phyloP scores from a whole-genome alignment of 257 asterid species.

The Primulina eburnea region DNA sequence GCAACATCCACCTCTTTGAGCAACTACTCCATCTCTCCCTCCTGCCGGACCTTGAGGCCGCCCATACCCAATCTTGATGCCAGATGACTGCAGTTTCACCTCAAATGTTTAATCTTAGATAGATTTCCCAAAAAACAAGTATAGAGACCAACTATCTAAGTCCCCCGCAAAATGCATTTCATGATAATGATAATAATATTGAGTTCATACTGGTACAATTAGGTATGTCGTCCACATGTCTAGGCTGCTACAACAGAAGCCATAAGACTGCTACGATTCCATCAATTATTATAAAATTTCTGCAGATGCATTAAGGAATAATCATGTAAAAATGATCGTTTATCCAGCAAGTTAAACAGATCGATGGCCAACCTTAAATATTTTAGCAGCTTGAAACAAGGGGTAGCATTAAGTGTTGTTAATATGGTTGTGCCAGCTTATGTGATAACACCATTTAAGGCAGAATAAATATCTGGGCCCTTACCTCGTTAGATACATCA shows the following conservation, averaged over 20 bases:
- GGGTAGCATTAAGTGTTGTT: neutral
- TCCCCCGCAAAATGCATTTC: neutral
- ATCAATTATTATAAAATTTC: neutral
- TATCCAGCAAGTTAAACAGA: neutral
- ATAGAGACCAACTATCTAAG: neutral
- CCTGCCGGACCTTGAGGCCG: conserved; percentile 56
- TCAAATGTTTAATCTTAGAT: neutral
- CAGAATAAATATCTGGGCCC: neutral
- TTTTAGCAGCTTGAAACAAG: conserved; percentile 8
- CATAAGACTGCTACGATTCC: neutral
- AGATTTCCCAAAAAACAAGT: neutral
- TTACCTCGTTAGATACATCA: conserved; percentile 75
- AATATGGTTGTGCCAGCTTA: conserved; percentile 3
- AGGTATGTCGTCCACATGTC: neutral
- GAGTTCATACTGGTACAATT: neutral
- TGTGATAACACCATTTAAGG: conserved; percentile 5
- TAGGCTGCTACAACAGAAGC: neutral
- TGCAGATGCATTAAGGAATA: neutral
- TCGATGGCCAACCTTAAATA: neutral
- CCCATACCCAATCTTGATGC: conserved; percentile 73
- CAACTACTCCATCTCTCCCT: conserved; percentile 58
- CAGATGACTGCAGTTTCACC: conserved; percentile 54
- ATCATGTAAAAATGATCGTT: neutral
- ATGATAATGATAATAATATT: too few relatives aligned
- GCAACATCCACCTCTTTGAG: conserved; percentile 71